Base-by-base conservation (phyloP, 1,284 basidiomycete genomes). In the Moniliella sp. region DNA sequence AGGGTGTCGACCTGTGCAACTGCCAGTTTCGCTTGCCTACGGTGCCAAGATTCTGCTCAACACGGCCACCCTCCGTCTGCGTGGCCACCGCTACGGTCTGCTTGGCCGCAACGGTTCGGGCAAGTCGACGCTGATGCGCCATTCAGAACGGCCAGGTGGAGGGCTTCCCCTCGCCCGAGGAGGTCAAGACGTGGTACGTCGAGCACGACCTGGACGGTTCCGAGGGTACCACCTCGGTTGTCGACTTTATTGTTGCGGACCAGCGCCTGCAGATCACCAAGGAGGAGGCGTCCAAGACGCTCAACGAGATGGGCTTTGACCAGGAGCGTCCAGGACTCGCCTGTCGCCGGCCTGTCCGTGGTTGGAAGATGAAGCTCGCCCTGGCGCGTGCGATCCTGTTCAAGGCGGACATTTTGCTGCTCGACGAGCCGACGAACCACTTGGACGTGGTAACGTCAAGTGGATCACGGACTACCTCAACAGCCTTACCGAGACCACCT, bases 341-440 rank as follows among this genome's bases (percentile, higher is more conserved):
- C 56, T 39, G 57, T 58, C 40, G 50, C 54, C 34, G 47, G 50
- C 37, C 48, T 59, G 34, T 59, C 56, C 17, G 56, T 53, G 56
- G 56, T 40, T 59, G 56, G 56, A 59, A 59, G 52, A 59, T 59
- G 56, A 59, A 59, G 54, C 48, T 59, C 40, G 56, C 56, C 39
- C 47, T 59, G 16, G 56, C 56, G 23, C 56, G 56, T 43, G 56
- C 56, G 35, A 48, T 59, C 33, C 45, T 59, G 29, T 59, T 55
- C 56, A 56, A 56, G 50, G 56, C 56, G 39, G 56, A 59, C 45
- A 59, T 59, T 39, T 42, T 59, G 18, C 46, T 59, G 21, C 49
- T 59, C 33, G 56, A 59, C 31, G 56, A 59, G 45, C 56, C 56
- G 28, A 59, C 56, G 12, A 59, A 59, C 50, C 56, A 59, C 40